A percentile compares a stretch with the other conserved stretches of the same genome.
phyloP scores from a whole-genome alignment of 192 early-diverging fungal species.

The Entomortierella beljakovae region DNA sequence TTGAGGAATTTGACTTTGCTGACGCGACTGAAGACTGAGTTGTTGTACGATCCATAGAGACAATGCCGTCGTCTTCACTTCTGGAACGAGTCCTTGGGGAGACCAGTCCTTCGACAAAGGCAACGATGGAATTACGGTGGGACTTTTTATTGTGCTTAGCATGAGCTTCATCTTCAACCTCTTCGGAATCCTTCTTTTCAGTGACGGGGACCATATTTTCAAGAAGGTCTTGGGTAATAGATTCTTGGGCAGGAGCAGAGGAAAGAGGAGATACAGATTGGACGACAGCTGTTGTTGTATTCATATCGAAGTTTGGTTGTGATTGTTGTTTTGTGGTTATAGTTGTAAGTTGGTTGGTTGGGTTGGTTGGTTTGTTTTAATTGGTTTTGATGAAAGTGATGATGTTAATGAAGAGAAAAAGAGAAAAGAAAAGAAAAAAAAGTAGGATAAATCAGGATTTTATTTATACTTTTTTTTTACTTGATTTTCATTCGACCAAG shows the following conservation, averaged over 20 bases:
- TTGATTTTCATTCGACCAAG: neutral
- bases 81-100: slow-evolving; percentile 24
- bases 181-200: neutral
- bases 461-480: slow-evolving; percentile 13
- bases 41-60: slow-evolving; percentile 7
- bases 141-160: slow-evolving; percentile 6
- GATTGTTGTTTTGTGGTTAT: slow-evolving; percentile 6
- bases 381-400: neutral
- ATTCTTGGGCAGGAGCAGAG: slow-evolving; percentile 15
- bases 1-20: slow-evolving; percentile 2
- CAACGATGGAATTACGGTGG: slow-evolving; percentile 28
- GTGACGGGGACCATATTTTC: slow-evolving; percentile 7
- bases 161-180: neutral
- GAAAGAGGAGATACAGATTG: neutral
- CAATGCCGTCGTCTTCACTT: neutral
- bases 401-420: neutral
- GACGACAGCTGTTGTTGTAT: neutral
- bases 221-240: neutral
- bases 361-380: slow-evolving; percentile 12
- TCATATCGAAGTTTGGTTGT: neutral
- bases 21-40: slow-evolving; percentile 20
- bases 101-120: slow-evolving; percentile 32
- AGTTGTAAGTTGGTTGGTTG: slow-evolving; percentile 15
- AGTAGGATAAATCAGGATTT: neutral
- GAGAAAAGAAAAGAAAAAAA: slow-evolving; percentile 2